These are phyloP conservation scores for Inonotus hispidus DNA, from an alignment of 1,284 basidiomycete species.

Conservation along the genomic window DNA sequence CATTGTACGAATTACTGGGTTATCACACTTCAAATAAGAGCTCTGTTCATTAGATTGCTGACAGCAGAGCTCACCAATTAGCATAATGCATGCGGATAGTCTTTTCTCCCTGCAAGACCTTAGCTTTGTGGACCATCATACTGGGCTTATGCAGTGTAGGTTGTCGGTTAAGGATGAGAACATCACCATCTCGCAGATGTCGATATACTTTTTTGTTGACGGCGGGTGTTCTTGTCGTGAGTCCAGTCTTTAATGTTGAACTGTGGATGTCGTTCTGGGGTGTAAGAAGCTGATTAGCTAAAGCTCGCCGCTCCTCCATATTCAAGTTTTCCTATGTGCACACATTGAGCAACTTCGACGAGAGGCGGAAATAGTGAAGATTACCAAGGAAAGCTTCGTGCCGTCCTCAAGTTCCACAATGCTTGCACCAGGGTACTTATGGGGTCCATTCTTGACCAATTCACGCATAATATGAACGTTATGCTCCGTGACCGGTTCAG, in stretches of 20 bases:
- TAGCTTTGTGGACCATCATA: conserved; percentile 99
- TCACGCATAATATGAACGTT: conserved; percentile 90
- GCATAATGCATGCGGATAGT: conserved; percentile 99
- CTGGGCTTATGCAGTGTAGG: conserved; percentile 99
- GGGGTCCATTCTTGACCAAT: conserved; percentile 89
- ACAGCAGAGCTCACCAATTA: conserved; percentile 69
- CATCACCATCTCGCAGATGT: conserved; percentile 93
- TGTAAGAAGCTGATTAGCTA: conserved; percentile 96
- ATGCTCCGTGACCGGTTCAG: conserved; percentile 91
- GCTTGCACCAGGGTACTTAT: conserved; percentile 87
- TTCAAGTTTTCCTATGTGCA: conserved; percentile 73
- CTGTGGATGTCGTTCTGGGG: conserved; percentile 73
- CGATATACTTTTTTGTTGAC: conserved; percentile 98
- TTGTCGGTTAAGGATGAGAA: conserved; percentile 95
- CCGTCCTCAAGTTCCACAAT: conserved; percentile 97
- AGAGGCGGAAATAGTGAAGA: conserved; percentile 20
- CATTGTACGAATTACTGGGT: conserved; percentile 92
- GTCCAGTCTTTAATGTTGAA: conserved; percentile 44
- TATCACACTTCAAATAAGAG: conserved; percentile 16
- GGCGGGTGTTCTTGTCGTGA: conserved; percentile 66
- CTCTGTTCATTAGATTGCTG: neutral
- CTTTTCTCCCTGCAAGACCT: conserved; percentile 92
- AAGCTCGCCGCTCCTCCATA: conserved; percentile 86
- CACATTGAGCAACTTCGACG: neutral
- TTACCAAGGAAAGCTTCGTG: conserved; percentile 73